Evolutionary conservation across 2,329 filamentous ascomycete species (phyloP), one percentile per base, ranked within the genome.

Genomic region (Trichophaea hybrida): DNA sequence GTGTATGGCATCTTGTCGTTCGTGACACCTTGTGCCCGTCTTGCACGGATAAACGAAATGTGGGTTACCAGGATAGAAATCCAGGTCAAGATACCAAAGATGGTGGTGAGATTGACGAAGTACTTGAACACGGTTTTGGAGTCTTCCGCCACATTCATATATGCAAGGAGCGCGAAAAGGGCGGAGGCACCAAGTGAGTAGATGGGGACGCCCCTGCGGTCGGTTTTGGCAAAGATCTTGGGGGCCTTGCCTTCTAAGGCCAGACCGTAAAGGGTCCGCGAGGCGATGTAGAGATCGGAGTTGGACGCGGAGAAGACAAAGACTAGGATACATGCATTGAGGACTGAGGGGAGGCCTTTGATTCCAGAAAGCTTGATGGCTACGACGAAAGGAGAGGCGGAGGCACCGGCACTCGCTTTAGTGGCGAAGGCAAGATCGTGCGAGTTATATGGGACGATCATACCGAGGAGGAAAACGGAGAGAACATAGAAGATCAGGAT

Each of bases 401-500:
- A 78, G 51, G 83, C 81, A 55, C 71, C 75, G 51, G 77, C 73
- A 24, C 73, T 75, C 59, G 74, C 74, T 40, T 72, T 67, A 13
- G 67, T 69, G 53, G 50, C 71, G n/a, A 61, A 64, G 24, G 74
- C 72, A 4, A 88, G 80, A 0, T 79, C 71, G 0, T 64, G 0
- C 43, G 79, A 80, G 75, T 90, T 74, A 75, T 85, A 90, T 1
- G 85, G 84, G 3, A 91, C 83, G 55, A 85, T 77, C 78, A 88
- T 86, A 69, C 86, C 86, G 58, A 91, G 75, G 55, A 90, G 77
- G 56, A 91, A 77, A 38, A 89, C 84, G 24, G 80, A 83, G 60
- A 88, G 72, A 68, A 82, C 77, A 75, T 91, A 91, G 76, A 91
- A 91, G 74, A 90, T 75, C 65, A 88, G 73, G 70, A 91, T 90